Conservation (phyloP, 192 early-diverging fungal genomes). For the Jimgerdemannia lactiflua region DNA sequence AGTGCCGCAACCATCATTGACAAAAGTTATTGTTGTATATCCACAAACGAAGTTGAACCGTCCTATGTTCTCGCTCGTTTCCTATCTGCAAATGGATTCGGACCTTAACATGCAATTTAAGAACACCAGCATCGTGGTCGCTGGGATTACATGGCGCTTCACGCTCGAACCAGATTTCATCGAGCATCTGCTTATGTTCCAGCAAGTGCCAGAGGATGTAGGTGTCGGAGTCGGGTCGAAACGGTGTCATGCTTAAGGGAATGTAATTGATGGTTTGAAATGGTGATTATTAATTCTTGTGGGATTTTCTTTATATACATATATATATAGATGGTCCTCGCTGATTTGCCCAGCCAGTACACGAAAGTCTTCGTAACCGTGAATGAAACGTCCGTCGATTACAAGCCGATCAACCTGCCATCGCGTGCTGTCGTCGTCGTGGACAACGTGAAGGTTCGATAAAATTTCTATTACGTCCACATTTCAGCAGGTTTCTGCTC, state of each 20-base stretch:
- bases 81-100: constrained; percentile 43
- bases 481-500: no score
- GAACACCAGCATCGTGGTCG: constrained; percentile 48
- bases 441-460: constrained; percentile 57
- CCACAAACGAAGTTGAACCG: constrained; percentile 40
- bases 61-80: constrained; percentile 60
- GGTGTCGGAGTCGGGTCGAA: constrained; percentile 18
- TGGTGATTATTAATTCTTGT: no score
- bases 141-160: constrained; percentile 47
- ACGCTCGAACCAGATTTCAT: constrained; percentile 35
- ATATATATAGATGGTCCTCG: constrained; percentile 26
- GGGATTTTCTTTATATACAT: background rate
- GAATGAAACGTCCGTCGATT: constrained; percentile 57
- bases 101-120: constrained; percentile 56
- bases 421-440: constrained; percentile 46
- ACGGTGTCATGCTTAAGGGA: background rate
- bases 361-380: constrained; percentile 59
- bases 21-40: background rate
- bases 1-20: no score
- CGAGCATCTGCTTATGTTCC: constrained; percentile 52
- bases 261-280: no score
- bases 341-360: constrained; percentile 47
- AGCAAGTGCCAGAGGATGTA: constrained; percentile 50
- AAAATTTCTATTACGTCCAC: no score
- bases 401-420: constrained; percentile 50